Base-by-base conservation (phyloP, 2,329 filamentous ascomycete species). In the Conoideocrella luteorostrata region DNA sequence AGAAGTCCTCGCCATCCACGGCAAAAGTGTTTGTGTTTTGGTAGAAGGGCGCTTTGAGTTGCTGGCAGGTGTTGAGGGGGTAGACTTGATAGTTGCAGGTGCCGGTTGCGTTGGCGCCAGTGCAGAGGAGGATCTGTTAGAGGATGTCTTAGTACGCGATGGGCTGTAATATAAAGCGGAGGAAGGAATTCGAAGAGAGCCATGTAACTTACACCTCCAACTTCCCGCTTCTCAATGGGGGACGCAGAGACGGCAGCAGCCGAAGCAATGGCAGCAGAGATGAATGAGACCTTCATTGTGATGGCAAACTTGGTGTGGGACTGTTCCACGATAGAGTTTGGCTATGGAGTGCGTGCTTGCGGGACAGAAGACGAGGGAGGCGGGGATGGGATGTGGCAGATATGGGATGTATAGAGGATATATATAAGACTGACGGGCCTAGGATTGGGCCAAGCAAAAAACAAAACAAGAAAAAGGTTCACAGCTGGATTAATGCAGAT, bases 121-220 rank as follows among this genome's bases (percentile, higher is more conserved):
- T 71, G 62, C 74, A 77, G 42, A 75, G 59, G 47, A 74, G 64
- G 48, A 77, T 47, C 72, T 76, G 45, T 6, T 33, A 15, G n/a
- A n/a, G n/a, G n/a, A n/a, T n/a, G n/a, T n/a, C n/a, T n/a, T n/a
- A n/a, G n/a, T n/a, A n/a, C n/a, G n/a, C n/a, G n/a, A n/a, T n/a
- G n/a, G n/a, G n/a, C n/a, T n/a, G n/a, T n/a, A n/a, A n/a, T n/a
- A n/a, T n/a, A n/a, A 3, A 3, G 20, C 21, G 21, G 11, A 15
- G n/a, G 9, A 21, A 18, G 21, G 2, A 30, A 20, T 3, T 13
- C 12, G 10, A 7, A 10, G 18, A 32, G 26, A n/a, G n/a, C n/a
- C n/a, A n/a, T n/a, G 15, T 23, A 17, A 68, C 71, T 54, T 69
- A 74, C 71, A 54, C 70, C 72, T 44, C 71, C 71, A 6, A 71